Base-by-base conservation (phyloP, 2,329 filamentous ascomycete species). In the Hymenotorrendiella dingleyae region DNA sequence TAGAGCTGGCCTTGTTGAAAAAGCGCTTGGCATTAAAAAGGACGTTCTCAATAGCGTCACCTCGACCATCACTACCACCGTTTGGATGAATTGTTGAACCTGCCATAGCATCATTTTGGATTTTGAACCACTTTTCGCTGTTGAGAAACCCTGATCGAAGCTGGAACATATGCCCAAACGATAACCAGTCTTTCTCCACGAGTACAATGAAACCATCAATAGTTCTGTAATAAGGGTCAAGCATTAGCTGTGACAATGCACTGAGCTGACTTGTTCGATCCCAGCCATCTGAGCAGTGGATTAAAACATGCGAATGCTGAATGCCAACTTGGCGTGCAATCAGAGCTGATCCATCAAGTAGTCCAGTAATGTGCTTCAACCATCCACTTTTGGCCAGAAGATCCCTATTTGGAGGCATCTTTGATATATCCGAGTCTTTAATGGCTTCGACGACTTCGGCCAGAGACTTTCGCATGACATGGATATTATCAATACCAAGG, bases 281-380 rank as follows among this genome's bases (percentile, higher is more conserved):
- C 93, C 93, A 98, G 4, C 93, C 93, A 64, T 98, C 93, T 2
- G 93, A 97, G 65, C 93, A 98, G 65, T 98, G 93, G 36, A 98
- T 95, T 34, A 98, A 70, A 9, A 94, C 91, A 62, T 98, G 89
- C 1, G 90, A 95, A 59, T 96, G 91, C 52, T 88, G 85, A 45
- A 97, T 82, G 22, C 89, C 93, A 24, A 98, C 82, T 56, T 93
- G 87, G 23, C 86, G 76, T 22, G 90, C 84, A 54, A 97, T 94
- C 43, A 94, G 71, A 36, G 82, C 78, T 5, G 89, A 84, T 1
- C 93, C 93, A 48, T 93, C 86, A 12, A 98, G 69, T 34, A 98
- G 79, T 21, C 82, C 81, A 17, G 78, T 75, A 43, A 96, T 94
- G 60, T 98, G 91, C 57, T 86, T 88, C 36, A 97, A 67, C 93